Base-by-base conservation (phyloP, 371 early-diverging fungal species). In the Coemansia linderi region DNA sequence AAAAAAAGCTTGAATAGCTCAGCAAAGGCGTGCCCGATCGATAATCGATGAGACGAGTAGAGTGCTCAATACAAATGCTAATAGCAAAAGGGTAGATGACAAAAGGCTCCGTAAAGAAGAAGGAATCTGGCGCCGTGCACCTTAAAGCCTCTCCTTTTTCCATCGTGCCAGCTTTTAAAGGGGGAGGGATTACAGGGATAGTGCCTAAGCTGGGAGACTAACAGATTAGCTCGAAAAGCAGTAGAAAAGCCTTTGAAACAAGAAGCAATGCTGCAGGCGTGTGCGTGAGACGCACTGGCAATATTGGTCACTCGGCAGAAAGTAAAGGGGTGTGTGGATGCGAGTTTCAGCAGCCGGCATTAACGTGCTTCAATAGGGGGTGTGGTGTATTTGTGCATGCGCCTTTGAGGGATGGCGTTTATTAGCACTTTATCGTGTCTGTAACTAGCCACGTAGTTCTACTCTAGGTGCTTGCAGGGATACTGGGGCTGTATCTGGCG, bases 261-360 rank as follows among this genome's bases (percentile, higher is more conserved):
- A 37, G 58, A 33, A 19, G 58, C 37, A 57, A 37, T 57, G 36
- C 37, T 6, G 56, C 56, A 36, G 58, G 58, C 58, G 36, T 36
- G 58, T 57, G 58, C 58, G 58, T 57, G 58, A 57, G 58, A 57
- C 13, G 37, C 37, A 57, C 36, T 57, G 22, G 37, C 57, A 57
- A 57, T 57, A 36, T 57, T 37, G 37, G 36, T 19, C 37, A 57
- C 31, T 57, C 10, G n/a, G 36, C n/a, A n/a, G 37, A 57, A 36
- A 56, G 57, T 57, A 37, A 33, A 17, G 36, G 19, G 19, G 58
- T 33, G 58, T 9, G 58, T 29, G 54, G 27, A 27, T 54, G 27
- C 29, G 31, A 54, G 27, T 31, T 29, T 54, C 29, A 29, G 31
- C 29, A 17, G 54, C 54, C 27, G 54, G 31, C 31, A 54, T 54